Conservation (phyloP, 805 yeast genomes). For the Sugiyamaella valdiviana region DNA sequence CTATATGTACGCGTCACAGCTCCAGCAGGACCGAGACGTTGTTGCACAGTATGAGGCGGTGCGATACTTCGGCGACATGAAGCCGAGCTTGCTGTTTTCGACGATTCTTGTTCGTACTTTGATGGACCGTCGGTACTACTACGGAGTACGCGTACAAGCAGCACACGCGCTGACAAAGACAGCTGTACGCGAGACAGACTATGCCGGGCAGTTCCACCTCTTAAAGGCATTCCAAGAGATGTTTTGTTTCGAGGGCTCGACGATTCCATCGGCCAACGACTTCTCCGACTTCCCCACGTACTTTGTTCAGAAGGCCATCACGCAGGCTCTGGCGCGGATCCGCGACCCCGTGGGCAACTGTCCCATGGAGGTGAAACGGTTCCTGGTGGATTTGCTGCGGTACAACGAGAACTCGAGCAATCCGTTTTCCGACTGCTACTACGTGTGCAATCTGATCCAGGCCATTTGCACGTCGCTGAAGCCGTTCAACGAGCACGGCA, state of each 20-base stretch:
- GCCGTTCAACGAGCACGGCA: neutral
- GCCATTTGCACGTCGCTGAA: constrained; percentile 43
- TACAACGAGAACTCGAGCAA: constrained; percentile 84
- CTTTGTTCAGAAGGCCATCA: constrained; percentile 64
- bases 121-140: constrained; percentile 77
- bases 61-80: constrained; percentile 57
- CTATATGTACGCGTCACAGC: constrained; percentile 88
- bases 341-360: constrained; percentile 58
- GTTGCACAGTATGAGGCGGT: constrained; percentile 91
- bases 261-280: constrained; percentile 73
- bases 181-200: constrained; percentile 55
- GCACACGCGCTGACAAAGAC: constrained; percentile 68
- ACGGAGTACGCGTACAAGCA: constrained; percentile 85
- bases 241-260: constrained; percentile 64
- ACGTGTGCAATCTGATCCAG: constrained; percentile 51
- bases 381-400: constrained; percentile 64
- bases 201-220: constrained; percentile 67
- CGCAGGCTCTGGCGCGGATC: constrained; percentile 52
- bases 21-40: constrained; percentile 91
- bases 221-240: constrained; percentile 60
- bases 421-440: constrained; percentile 65
- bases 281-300: constrained; percentile 66
- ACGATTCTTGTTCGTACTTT: constrained; percentile 72
- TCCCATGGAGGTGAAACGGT: constrained; percentile 51
- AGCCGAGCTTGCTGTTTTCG: constrained; percentile 61